Evolutionary conservation across 2,329 filamentous ascomycete genomes (phyloP).

Genomic region (Lachnellula willkommii): DNA sequence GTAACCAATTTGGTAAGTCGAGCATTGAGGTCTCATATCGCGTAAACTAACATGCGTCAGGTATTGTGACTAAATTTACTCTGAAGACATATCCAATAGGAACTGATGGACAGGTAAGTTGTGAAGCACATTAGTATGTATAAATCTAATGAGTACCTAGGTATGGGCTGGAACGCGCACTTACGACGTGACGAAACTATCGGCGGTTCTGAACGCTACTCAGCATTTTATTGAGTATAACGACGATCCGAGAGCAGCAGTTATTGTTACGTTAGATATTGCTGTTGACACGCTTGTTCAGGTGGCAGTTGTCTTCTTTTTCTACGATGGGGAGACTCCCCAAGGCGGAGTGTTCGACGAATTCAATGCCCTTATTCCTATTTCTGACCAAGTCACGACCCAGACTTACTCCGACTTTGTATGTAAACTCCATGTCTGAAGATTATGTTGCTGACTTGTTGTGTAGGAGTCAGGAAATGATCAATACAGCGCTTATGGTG

Average conservation of each 20-base stretch:
- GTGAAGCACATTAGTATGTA: not conserved
- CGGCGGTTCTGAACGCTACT: slow-evolving; percentile 41
- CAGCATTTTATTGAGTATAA: slow-evolving; percentile 52
- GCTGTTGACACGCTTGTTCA: slow-evolving; percentile 16
- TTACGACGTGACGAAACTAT: slow-evolving; percentile 29
- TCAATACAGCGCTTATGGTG: not conserved
- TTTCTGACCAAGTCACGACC: slow-evolving; percentile 7
- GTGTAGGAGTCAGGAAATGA: not conserved
- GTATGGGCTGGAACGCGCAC: slow-evolving; percentile 36
- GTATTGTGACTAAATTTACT: slow-evolving; percentile 34
- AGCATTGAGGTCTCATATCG: slow-evolving; percentile 20
- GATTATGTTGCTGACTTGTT: not conserved
- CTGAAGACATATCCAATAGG: slow-evolving; percentile 29
- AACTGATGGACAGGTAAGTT: slow-evolving; percentile 20
- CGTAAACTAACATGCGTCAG: slow-evolving; percentile 22
- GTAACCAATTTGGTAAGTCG: slow-evolving; percentile 25
- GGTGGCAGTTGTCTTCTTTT: slow-evolving; percentile 31
- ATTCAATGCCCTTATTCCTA: slow-evolving; percentile 15
- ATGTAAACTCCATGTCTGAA: not conserved
- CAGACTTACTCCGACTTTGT: slow-evolving; percentile 33
- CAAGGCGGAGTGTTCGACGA: slow-evolving; percentile 27
- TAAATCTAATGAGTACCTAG: slow-evolving; percentile 8
- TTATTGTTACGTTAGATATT: slow-evolving; percentile 28
- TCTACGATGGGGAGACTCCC: slow-evolving; percentile 32
- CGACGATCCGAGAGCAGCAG: slow-evolving; percentile 31